phyloP scores from a whole-genome alignment of 225 moss, liverwort and hornwort species.

The Pleurozium schreberi region DNA sequence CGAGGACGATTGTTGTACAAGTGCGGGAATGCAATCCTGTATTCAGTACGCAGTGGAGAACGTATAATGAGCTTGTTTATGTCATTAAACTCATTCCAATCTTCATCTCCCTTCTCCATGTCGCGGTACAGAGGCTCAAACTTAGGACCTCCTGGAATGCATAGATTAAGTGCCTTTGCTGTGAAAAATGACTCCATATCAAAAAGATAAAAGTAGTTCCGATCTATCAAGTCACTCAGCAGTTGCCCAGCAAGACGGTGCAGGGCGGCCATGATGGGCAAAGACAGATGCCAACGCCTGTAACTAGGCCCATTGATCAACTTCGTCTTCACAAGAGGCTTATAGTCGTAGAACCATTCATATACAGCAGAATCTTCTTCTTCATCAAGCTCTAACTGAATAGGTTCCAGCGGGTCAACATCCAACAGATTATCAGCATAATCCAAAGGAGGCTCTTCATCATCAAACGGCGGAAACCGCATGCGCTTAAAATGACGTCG shows the following conservation, averaged over 20 bases:
- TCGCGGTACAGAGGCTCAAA: conserved; percentile 97
- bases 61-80: conserved; percentile 99
- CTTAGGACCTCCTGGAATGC: conserved; percentile 98
- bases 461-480: conserved; percentile 98
- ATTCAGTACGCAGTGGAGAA: conserved; percentile 90
- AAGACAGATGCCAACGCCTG: conserved; percentile 94
- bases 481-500: conserved; percentile 97
- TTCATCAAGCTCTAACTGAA: conserved; percentile 95
- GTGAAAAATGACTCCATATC: conserved; percentile 99
- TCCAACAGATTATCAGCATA: conserved; percentile 94
- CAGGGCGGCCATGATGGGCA: conserved; percentile 98
- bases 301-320: conserved; percentile 98
- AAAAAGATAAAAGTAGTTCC: conserved; percentile 97
- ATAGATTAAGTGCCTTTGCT: conserved; percentile 94
- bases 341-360: conserved; percentile 99
- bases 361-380: conserved; percentile 96
- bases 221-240: conserved; percentile 88
- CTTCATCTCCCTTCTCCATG: conserved; percentile 99
- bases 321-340: conserved; percentile 95
- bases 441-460: conserved; percentile 98
- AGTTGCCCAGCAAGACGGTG: conserved; percentile 97
- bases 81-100: conserved; percentile 99
- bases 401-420: conserved; percentile 92
- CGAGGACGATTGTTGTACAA: conserved; percentile 96
- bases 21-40: conserved; percentile 98